Conservation (phyloP, 148 eudicot species). For the Cornus florida region DNA sequence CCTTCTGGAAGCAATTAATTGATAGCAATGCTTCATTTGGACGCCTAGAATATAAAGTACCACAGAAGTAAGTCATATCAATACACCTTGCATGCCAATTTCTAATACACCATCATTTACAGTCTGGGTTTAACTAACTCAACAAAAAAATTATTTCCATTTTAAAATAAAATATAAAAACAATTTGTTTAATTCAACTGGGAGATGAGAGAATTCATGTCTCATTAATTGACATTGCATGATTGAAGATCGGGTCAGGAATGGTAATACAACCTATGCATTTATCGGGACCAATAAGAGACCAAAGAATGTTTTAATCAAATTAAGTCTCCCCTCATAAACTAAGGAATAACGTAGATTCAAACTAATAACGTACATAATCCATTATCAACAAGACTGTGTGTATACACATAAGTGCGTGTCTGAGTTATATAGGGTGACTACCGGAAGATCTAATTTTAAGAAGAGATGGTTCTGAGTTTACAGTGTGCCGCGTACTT, state of each 20-base stretch:
- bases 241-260: too few species aligned
- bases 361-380: too few species aligned
- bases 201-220: too few species aligned
- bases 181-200: too few species aligned
- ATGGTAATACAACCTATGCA: too few species aligned
- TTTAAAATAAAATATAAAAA: too few species aligned
- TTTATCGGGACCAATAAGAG: too few species aligned
- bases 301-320: too few species aligned
- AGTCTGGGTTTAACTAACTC: not conserved
- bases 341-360: too few species aligned
- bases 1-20: constrained; percentile 96
- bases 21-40: constrained; percentile 97
- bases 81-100: not conserved
- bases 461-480: not conserved
- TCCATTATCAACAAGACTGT: too few species aligned
- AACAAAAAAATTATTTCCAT: not conserved
- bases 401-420: not conserved
- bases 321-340: too few species aligned
- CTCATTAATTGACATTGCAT: too few species aligned
- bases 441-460: not conserved
- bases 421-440: not conserved
- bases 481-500: constrained; percentile 55
- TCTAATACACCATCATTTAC: not conserved
- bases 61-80: constrained; percentile 7
- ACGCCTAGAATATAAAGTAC: constrained; percentile 56